Percentiles rank a stretch among this genome's conserved stretches.
Conservation (phyloP, 306 rosid species). For the Sindora glabra region DNA sequence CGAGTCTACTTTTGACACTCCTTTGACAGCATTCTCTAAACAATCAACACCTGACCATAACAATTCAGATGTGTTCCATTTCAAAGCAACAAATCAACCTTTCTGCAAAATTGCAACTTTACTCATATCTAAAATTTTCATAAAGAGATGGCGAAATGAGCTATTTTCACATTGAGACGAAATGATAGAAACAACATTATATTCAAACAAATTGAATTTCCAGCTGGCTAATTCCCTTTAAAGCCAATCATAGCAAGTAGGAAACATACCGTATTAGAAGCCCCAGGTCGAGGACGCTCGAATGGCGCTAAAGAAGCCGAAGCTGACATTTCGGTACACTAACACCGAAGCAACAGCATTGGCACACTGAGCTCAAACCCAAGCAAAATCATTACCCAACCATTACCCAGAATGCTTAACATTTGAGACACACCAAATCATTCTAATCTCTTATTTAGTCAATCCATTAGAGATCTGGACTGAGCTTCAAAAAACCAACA, state of each 20-base stretch:
- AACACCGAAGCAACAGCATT: constrained; percentile 33
- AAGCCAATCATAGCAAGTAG: constrained; percentile 13
- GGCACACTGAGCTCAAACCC: constrained; percentile 19
- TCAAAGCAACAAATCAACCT: constrained; percentile 5
- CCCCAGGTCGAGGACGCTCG: constrained; percentile 76
- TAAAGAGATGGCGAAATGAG: too few species aligned
- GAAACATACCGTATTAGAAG: constrained; percentile 63
- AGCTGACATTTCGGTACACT: constrained; percentile 69
- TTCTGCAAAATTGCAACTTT: background rate
- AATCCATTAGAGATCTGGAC: constrained; percentile 37
- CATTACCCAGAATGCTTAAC: constrained; percentile 8
- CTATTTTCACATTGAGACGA: too few species aligned
- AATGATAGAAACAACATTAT: background rate
- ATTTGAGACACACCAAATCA: constrained; percentile 23
- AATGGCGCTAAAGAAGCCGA: constrained; percentile 79
- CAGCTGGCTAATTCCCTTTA: constrained; percentile 21
- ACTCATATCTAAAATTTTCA: background rate
- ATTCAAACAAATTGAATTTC: background rate
- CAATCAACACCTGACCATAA: background rate
- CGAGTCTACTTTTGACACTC: background rate
- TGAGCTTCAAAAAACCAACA: constrained; percentile 3
- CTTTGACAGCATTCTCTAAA: background rate
- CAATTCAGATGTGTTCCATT: constrained; percentile 5
- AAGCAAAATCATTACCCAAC: background rate
- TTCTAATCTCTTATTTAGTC: constrained; percentile 16